Evolutionary conservation across 2,329 filamentous ascomycete species (phyloP).

Genomic region (Venturia carpophila): DNA sequence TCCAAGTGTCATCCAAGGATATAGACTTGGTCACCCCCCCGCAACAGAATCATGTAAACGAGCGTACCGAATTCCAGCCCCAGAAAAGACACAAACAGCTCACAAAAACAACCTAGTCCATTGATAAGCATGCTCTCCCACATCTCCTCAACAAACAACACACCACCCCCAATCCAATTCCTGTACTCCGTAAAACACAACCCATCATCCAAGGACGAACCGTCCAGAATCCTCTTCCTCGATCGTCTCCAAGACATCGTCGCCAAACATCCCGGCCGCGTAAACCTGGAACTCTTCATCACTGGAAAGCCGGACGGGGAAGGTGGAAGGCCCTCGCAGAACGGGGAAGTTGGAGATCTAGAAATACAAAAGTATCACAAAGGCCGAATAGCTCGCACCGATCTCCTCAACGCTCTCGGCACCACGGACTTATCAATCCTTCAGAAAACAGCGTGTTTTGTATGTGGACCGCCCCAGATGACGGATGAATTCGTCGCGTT

Average conservation of each 20-base stretch:
- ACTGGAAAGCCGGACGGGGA: constrained; percentile 25
- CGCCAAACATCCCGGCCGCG: not conserved
- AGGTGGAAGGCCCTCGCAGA: not conserved
- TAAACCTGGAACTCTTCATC: constrained; percentile 29
- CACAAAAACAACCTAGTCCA: constrained; percentile 41
- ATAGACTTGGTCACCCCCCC: too few relatives aligned
- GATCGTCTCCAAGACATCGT: constrained; percentile 26
- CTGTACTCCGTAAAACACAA: constrained; percentile 4
- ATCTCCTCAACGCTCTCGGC: constrained; percentile 35
- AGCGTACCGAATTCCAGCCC: not conserved
- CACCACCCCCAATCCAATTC: constrained; percentile 7
- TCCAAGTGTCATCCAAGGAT: too few relatives aligned
- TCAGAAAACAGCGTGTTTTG: constrained; percentile 37
- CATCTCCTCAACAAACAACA: not conserved
- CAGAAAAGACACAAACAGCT: not conserved
- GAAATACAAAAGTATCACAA: not conserved
- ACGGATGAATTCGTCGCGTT: constrained; percentile 40
- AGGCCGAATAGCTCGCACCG: constrained; percentile 26
- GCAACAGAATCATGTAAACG: not conserved
- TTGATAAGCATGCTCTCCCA: constrained; percentile 59
- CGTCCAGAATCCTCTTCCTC: constrained; percentile 30
- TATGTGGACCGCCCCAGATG: constrained; percentile 43
- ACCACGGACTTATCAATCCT: constrained; percentile 24
- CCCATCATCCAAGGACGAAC: constrained; percentile 22
- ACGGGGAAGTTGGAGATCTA: too few relatives aligned